A percentile compares a stretch with the other conserved stretches of the same genome.
phyloP scores from a whole-genome alignment of 148 eudicot species.

The Amaranthus hypochondriacus region DNA sequence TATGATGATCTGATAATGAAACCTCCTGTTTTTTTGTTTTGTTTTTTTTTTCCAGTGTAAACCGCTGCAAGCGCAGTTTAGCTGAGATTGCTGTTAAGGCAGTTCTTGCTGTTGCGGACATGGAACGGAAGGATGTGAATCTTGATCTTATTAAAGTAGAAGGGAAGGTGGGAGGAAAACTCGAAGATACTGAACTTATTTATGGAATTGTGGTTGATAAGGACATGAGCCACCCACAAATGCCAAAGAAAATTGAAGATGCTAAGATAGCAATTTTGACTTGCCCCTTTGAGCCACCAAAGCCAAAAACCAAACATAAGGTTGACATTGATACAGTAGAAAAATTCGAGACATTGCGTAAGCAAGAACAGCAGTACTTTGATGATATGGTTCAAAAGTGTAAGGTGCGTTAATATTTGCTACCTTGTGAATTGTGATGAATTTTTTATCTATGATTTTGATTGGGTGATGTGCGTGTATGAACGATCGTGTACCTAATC shows the following conservation, averaged over 20 bases:
- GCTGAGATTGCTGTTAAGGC: constrained; percentile 98
- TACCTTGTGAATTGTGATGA: background rate
- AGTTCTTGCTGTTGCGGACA: constrained; percentile 95
- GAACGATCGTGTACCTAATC: background rate
- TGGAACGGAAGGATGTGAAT: constrained; percentile 94
- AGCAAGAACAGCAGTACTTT: constrained; percentile 87
- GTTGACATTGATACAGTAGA: constrained; percentile 96
- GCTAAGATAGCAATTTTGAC: constrained; percentile 93
- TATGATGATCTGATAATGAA: too few relatives aligned
- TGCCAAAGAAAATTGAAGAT: constrained; percentile 88
- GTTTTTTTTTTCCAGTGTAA: constrained; percentile 55
- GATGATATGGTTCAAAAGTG: constrained; percentile 95
- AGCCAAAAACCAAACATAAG: constrained; percentile 99
- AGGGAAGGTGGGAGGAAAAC: constrained; percentile 94
- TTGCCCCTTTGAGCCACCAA: constrained; percentile 98
- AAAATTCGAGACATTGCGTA: constrained; percentile 81
- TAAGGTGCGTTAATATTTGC: constrained; percentile 49
- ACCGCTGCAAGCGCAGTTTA: constrained; percentile 88
- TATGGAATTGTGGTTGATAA: constrained; percentile 94
- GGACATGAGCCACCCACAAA: constrained; percentile 99
- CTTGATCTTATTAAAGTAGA: constrained; percentile 91
- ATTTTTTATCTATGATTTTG: background rate
- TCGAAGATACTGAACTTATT: constrained; percentile 96
- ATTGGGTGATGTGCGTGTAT: background rate
- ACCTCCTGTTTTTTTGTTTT: too few relatives aligned